Evolutionary conservation across 805 yeast genomes (phyloP).

Genomic region (Pichia cephalocereana): DNA sequence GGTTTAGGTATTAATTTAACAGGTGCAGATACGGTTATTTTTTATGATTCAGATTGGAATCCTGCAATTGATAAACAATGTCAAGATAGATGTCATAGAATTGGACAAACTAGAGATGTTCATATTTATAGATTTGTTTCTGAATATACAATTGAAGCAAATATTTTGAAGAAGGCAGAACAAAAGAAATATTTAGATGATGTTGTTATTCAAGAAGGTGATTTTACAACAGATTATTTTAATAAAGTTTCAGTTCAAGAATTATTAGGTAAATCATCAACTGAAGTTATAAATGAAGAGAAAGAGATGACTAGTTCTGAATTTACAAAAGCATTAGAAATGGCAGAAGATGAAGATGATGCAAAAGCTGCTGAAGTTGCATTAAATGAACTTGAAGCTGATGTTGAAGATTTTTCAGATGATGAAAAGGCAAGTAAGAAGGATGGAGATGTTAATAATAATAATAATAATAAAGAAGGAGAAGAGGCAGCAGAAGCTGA

Average conservation of each 20-base stretch:
- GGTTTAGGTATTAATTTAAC: constrained; percentile 96
- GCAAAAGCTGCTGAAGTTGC: constrained; percentile 85
- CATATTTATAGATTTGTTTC: constrained; percentile 95
- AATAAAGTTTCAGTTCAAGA: constrained; percentile 81
- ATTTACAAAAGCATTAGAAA: constrained; percentile 48
- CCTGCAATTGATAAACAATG: constrained; percentile 99
- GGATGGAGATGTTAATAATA: constrained; percentile 2
- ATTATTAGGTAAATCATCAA: constrained; percentile 51
- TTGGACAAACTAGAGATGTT: constrained; percentile 96
- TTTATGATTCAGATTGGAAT: constrained; percentile 98
- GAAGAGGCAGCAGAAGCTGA: constrained; percentile 12
- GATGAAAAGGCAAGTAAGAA: constrained; percentile 18
- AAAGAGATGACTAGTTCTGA: constrained; percentile 20
- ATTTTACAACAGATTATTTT: constrained; percentile 94
- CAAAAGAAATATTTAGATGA: constrained; percentile 91
- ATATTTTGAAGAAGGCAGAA: constrained; percentile 86
- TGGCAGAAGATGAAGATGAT: constrained; percentile 93
- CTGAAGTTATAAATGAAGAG: constrained; percentile 28
- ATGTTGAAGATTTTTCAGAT: constrained; percentile 77
- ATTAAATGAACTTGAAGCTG: constrained; percentile 74
- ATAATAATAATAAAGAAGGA: neutral
- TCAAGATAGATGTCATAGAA: constrained; percentile 98
- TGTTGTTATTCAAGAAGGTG: constrained; percentile 96
- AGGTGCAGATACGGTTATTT: constrained; percentile 97
- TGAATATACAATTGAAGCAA: constrained; percentile 92